Conservation (phyloP, 805 yeast genomes). For the Kazachstania taianensis region DNA sequence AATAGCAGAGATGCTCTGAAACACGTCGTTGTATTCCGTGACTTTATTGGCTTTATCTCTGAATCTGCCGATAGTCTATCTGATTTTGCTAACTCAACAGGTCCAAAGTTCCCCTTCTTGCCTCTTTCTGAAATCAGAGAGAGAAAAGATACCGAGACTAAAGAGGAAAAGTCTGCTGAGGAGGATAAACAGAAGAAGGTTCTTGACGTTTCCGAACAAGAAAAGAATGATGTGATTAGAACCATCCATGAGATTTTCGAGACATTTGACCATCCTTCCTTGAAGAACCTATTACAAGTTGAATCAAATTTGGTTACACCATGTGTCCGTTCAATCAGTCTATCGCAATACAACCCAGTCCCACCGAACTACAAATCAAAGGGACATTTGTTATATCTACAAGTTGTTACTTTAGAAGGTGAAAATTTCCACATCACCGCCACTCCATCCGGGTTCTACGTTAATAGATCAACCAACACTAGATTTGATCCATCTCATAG, state of each 20-base stretch:
- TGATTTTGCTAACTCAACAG: constrained; percentile 26
- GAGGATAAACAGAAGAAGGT: constrained; percentile 15
- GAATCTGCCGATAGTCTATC: constrained; percentile 26
- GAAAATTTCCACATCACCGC: constrained; percentile 73
- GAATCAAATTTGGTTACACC: constrained; percentile 25
- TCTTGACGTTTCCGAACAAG: constrained; percentile 23
- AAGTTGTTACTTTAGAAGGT: constrained; percentile 68
- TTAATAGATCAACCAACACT: constrained; percentile 56
- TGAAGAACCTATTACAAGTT: constrained; percentile 12
- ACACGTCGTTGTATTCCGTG: constrained; percentile 26
- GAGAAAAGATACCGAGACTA: constrained; percentile 8
- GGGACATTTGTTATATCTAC: constrained; percentile 77
- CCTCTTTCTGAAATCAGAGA: constrained; percentile 17
- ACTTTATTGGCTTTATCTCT: constrained; percentile 26
- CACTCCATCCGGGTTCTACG: constrained; percentile 67
- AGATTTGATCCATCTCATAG: constrained; percentile 59
- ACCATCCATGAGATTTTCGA: constrained; percentile 19
- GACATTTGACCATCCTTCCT: constrained; percentile 11
- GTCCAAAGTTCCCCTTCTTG: constrained; percentile 22
- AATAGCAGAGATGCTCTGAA: constrained; percentile 23
- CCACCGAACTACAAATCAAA: constrained; percentile 48
- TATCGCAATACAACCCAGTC: constrained; percentile 85
- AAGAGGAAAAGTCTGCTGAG: constrained; percentile 10
- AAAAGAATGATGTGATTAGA: constrained; percentile 18
- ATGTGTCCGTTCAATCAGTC: constrained; percentile 46